These are phyloP conservation scores for Cubamyces sp. DNA, from an alignment of 768 basidiomycete species.

Conservation along the genomic window DNA sequence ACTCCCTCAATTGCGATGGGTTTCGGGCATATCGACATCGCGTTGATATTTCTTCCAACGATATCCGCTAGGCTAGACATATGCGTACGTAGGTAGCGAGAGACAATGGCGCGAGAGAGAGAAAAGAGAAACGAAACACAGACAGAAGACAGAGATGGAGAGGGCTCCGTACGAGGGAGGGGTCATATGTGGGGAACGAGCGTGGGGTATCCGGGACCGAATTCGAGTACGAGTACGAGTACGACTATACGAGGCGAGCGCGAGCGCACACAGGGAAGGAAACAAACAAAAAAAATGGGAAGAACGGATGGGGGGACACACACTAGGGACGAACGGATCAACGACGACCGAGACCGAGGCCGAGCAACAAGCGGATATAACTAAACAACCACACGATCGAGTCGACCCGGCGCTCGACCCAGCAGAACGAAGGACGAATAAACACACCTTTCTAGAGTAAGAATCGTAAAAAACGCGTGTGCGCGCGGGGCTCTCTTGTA, in stretches of 20 bases:
- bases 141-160: not conserved
- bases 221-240: not conserved
- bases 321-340: not conserved
- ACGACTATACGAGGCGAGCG: not conserved
- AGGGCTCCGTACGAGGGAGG: too few species aligned
- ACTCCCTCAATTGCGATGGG: not conserved
- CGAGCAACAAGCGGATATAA: slow-evolving; percentile 4
- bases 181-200: slow-evolving; percentile 26
- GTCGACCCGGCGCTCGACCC: not conserved
- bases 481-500: too few species aligned
- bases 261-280: not conserved
- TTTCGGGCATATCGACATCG: slow-evolving; percentile 9
- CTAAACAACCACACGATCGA: not conserved
- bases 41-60: not conserved
- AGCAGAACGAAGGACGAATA: not conserved
- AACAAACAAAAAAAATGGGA: not conserved
- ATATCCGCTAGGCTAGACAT: not conserved
- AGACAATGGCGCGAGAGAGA: not conserved
- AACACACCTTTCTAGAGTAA: slow-evolving; percentile 9
- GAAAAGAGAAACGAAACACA: not conserved
- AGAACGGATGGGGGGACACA: not conserved
- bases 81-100: not conserved
- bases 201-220: slow-evolving; percentile 25
- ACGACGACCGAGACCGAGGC: slow-evolving; percentile 15
- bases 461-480: too few species aligned